Conservation (phyloP, 2,329 filamentous ascomycete genomes). For the Botrytis squamosa region DNA sequence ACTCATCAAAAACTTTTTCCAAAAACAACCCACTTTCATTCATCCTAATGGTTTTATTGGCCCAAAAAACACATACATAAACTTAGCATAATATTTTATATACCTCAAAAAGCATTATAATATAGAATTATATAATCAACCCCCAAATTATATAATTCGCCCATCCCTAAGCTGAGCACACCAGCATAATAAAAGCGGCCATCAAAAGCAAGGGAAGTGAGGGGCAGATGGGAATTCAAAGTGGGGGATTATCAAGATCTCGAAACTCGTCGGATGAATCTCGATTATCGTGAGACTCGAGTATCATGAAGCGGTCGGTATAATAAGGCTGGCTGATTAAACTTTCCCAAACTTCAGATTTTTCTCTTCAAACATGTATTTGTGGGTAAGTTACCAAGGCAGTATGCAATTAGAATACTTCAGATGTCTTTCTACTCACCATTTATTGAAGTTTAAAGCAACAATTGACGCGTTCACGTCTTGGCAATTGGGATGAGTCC, state of each 20-base stretch:
- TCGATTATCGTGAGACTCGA: neutral
- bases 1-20: too few species aligned
- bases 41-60: too few species aligned
- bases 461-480: neutral
- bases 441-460: neutral
- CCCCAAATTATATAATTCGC: too few species aligned
- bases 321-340: neutral
- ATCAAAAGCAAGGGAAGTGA: neutral
- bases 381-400: neutral
- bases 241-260: constrained; percentile 3
- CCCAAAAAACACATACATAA: too few species aligned
- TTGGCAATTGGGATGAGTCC: neutral
- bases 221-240: neutral
- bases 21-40: too few species aligned
- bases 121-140: too few species aligned
- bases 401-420: neutral
- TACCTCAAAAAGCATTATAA: too few species aligned
- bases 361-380: neutral
- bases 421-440: neutral
- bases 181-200: neutral
- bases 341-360: neutral
- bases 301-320: neutral
- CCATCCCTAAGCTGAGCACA: too few species aligned
- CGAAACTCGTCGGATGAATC: neutral
- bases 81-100: too few species aligned